A percentile compares a stretch with the other conserved stretches of the same genome.
These are phyloP conservation scores for Noccaea bulbosa DNA, from an alignment of 345 rosid species.

Conservation along the genomic window DNA sequence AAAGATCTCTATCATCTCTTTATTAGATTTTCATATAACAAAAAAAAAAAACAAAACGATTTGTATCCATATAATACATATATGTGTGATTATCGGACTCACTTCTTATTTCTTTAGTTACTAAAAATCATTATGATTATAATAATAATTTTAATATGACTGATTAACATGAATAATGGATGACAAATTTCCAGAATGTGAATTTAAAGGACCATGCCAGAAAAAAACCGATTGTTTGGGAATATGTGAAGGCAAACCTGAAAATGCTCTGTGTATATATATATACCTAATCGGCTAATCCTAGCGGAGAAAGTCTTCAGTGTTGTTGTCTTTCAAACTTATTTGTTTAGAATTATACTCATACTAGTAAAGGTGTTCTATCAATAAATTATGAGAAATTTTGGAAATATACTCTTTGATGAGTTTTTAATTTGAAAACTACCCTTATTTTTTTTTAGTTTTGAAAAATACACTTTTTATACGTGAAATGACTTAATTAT, in stretches of 20 bases:
- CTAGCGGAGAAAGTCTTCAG: constrained; percentile 18
- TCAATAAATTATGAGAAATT: no score
- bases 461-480: no score
- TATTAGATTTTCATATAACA: background rate
- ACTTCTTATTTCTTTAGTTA: background rate
- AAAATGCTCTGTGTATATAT: constrained; percentile 27
- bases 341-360: background rate
- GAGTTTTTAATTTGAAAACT: no score
- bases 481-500: no score
- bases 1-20: constrained; percentile 3
- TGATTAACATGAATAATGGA: constrained; percentile 27
- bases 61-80: background rate
- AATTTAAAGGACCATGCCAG: constrained; percentile 36
- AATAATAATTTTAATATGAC: background rate
- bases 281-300: no score
- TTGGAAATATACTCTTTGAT: no score
- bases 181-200: constrained; percentile 27
- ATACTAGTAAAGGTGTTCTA: background rate
- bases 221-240: constrained; percentile 22
- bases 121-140: background rate
- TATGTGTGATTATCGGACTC: background rate
- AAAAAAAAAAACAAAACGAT: background rate
- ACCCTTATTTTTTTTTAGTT: no score
- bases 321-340: constrained; percentile 38
- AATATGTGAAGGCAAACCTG: constrained; percentile 36